Conservation (phyloP, 73 alveolate species). For the Loxodes magnus region DNA sequence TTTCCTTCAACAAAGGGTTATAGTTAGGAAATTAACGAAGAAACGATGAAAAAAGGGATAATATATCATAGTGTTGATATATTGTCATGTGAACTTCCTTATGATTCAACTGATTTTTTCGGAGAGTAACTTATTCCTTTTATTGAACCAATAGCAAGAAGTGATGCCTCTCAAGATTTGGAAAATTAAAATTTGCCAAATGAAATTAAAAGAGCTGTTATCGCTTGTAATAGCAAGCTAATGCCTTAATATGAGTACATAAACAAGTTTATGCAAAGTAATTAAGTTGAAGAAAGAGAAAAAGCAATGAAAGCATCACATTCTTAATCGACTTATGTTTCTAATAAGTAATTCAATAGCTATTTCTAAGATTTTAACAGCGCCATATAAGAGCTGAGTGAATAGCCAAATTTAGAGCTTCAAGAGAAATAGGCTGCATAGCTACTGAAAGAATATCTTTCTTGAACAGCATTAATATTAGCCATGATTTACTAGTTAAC, state of each 20-base stretch:
- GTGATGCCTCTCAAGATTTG: constrained; percentile 26
- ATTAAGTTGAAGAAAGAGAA: too few species aligned
- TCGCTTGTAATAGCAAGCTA: constrained; percentile 35
- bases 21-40: constrained; percentile 19
- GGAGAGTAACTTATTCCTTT: constrained; percentile 42
- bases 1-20: constrained; percentile 39
- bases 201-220: constrained; percentile 34
- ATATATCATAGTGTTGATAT: constrained; percentile 71
- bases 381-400: too few species aligned
- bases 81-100: constrained; percentile 71
- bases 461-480: too few species aligned
- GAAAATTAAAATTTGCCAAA: constrained; percentile 31
- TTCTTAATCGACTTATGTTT: too few species aligned
- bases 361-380: too few species aligned
- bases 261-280: constrained; percentile 29
- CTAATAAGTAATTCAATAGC: too few species aligned
- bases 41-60: constrained; percentile 21
- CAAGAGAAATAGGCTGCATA: too few species aligned
- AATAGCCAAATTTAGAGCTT: too few species aligned
- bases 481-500: too few species aligned
- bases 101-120: constrained; percentile 65
- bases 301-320: too few species aligned
- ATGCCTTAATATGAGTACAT: constrained; percentile 36
- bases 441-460: too few species aligned
- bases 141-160: constrained; percentile 23